These are phyloP conservation scores for Novymonas esmeraldas DNA, from an alignment of 208 protist genomes.

Conservation along the genomic window DNA sequence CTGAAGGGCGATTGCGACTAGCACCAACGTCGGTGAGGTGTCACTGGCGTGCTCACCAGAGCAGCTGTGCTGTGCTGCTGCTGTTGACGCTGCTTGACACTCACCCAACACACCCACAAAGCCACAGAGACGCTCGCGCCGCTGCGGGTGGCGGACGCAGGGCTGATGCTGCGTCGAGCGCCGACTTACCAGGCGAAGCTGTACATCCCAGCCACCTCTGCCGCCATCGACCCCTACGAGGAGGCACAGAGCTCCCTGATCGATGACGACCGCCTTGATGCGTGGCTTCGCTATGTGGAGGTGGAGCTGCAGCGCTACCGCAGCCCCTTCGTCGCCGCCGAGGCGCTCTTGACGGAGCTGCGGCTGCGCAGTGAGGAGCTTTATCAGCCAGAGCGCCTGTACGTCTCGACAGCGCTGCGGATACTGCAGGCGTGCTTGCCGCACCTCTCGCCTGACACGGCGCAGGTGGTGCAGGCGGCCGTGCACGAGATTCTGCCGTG, in stretches of 20 bases:
- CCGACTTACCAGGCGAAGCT: constrained; percentile 28
- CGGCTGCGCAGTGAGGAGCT: constrained; percentile 40
- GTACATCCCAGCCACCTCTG: constrained; percentile 42
- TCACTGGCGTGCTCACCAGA: no score
- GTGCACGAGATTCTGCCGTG: constrained; percentile 79
- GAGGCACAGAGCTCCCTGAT: constrained; percentile 30
- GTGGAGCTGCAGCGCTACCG: constrained; percentile 58
- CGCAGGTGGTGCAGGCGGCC: constrained; percentile 57
- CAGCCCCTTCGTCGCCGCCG: constrained; percentile 86
- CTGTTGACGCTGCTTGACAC: no score
- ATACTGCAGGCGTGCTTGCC: constrained; percentile 73
- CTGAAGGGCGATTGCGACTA: no score
- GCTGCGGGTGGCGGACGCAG: neutral
- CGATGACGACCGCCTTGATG: constrained; percentile 47
- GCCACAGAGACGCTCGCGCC: no score
- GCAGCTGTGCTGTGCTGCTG: no score
- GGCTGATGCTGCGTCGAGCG: constrained; percentile 14
- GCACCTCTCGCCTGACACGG: constrained; percentile 42
- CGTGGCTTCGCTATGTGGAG: constrained; percentile 68
- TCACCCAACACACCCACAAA: no score
- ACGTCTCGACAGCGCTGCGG: constrained; percentile 68
- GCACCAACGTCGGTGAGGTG: no score
- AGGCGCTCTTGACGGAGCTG: constrained; percentile 73
- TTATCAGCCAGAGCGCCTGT: constrained; percentile 56
- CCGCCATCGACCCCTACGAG: constrained; percentile 78